Evolutionary conservation across 108 stramenopile species (phyloP).

Genomic region (Nannochloropsis oceanica): DNA sequence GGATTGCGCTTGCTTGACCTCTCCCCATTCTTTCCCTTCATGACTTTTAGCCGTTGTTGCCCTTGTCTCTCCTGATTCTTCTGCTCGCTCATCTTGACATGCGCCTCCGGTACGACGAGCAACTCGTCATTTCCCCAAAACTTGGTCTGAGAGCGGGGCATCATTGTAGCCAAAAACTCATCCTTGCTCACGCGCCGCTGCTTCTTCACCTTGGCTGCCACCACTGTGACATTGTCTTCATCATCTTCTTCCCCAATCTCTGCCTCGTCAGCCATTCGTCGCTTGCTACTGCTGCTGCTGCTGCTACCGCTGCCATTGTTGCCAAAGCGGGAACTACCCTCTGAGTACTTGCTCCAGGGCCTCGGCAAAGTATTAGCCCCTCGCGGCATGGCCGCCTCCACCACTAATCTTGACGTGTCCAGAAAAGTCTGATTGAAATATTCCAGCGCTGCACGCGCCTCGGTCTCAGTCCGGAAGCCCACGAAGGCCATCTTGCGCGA

Average conservation of each 20-base stretch:
- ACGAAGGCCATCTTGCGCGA: slow-evolving; percentile 45
- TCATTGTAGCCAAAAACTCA: slow-evolving; percentile 31
- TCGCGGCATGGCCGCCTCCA: slow-evolving; percentile 29
- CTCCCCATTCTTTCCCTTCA: background rate
- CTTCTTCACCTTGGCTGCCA: background rate
- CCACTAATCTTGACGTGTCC: slow-evolving; percentile 33
- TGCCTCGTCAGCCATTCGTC: background rate
- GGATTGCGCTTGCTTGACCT: background rate
- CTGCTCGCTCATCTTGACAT: background rate
- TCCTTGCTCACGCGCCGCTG: slow-evolving; percentile 28
- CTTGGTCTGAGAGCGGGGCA: slow-evolving; percentile 21
- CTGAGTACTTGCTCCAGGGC: slow-evolving; percentile 34
- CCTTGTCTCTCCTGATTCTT: background rate
- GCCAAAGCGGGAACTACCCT: slow-evolving; percentile 14
- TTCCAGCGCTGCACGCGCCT: slow-evolving; percentile 36
- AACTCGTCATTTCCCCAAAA: slow-evolving; percentile 36
- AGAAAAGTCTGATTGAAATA: slow-evolving; percentile 45
- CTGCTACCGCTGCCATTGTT: background rate
- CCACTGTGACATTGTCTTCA: background rate
- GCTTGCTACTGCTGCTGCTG: background rate
- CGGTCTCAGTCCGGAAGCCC: slow-evolving; percentile 30
- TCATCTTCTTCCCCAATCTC: background rate
- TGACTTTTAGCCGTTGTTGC: background rate
- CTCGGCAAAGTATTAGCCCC: slow-evolving; percentile 23
- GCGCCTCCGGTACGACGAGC: background rate